phyloP scores from a whole-genome alignment of 1,139 yeast species.

The Saccharomyces hybrid region DNA sequence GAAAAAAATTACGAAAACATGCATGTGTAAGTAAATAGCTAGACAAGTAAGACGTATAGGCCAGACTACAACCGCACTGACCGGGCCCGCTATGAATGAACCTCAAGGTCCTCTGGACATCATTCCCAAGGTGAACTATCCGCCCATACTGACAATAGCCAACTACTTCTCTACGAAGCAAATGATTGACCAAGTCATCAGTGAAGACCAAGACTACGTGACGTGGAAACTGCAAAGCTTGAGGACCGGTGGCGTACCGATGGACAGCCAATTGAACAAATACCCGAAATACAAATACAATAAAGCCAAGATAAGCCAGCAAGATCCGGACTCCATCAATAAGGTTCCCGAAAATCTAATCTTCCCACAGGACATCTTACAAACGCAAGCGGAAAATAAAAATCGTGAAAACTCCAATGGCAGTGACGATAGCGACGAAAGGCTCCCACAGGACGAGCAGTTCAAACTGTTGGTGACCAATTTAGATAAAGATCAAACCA shows the following conservation, averaged over 20 bases:
- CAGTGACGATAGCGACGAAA: not conserved
- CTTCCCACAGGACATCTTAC: conserved; percentile 23
- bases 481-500: conserved; percentile 77
- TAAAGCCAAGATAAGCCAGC: not conserved
- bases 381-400: not conserved
- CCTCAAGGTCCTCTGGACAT: conserved; percentile 29
- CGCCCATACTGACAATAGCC: conserved; percentile 24
- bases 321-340: conserved; percentile 12
- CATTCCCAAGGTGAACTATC: conserved; percentile 27
- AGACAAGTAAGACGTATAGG: not conserved
- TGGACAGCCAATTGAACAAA: not conserved
- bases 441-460: conserved; percentile 43
- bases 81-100: conserved; percentile 13
- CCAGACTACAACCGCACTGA: no score
- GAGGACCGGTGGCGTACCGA: conserved; percentile 25
- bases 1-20: not conserved
- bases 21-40: not conserved
- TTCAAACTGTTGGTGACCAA: conserved; percentile 61
- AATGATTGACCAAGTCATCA: conserved; percentile 30
- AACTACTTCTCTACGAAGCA: conserved; percentile 29
- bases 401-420: not conserved
- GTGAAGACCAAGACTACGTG: conserved; percentile 31
- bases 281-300: conserved; percentile 6
- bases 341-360: conserved; percentile 21
- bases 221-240: conserved; percentile 27